Evolutionary conservation across 228 moss, liverwort and hornwort species (phyloP), one percentile per base, ranked within the genome.

Genomic region (Sphagnum fallax): DNA sequence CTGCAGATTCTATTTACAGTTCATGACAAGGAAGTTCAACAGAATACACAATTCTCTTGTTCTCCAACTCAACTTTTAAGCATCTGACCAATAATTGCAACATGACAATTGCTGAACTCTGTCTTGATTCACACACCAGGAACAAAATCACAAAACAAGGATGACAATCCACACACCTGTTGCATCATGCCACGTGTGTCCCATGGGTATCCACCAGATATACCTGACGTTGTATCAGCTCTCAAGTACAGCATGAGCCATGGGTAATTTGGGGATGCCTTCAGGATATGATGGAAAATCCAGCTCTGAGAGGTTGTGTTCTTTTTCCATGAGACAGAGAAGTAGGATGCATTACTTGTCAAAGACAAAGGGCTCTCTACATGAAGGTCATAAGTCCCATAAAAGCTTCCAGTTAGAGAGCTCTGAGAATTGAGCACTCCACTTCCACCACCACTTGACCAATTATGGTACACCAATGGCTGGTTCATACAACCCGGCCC

Each of bases 401-500:
- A 86, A 48, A 95, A 71, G 16, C 83, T 85, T 55, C 94, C 94
- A 0, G 83, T 64, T 7, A 95, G 90, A 12, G 67, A 15, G 0
- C 55, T 12, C 55, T 55, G 55, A 8, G 55, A 55, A 8, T 8
- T 12, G 8, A 12, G 12, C 9, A 12, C 12, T 55, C 8, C 12
- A 55, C 4, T 55, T 1, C 55, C 55, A 55, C 8, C 4, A 8
- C 9, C 8, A 8, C 9, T 8, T 48, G 94, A 95, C 60, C 77
- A 69, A 0, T 92, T 87, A 51, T 86, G 83, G 63, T 78, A 78
- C 5, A 95, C 76, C 55, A 81, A 60, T 5, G 95, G 95, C 48
- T 95, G 92, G 75, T 95, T 95, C 95, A 95, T 95, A 76, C 95
- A 95, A 7, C 92, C 92, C 1, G 79, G 64, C n/a, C 95, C 92